A percentile compares a stretch with the other conserved stretches of the same genome.
These are phyloP conservation scores for Neonectria coccinea DNA, from an alignment of 2,329 filamentous ascomycete species.

Conservation along the genomic window DNA sequence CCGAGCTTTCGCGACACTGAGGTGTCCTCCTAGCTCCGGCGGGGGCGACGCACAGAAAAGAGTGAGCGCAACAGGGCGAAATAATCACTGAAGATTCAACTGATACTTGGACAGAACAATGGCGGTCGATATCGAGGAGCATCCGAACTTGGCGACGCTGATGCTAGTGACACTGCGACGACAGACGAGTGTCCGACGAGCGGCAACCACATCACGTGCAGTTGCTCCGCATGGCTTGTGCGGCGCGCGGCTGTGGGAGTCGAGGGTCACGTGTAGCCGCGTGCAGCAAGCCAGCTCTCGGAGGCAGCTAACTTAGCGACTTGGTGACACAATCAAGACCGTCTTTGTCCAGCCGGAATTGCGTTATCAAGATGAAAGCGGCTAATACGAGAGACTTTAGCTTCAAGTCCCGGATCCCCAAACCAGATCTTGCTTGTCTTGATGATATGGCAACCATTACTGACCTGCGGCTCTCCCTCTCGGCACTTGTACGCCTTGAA, in stretches of 20 bases:
- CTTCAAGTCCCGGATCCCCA: background rate
- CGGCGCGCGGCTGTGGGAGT: conserved; percentile 28
- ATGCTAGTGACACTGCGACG: conserved; percentile 42
- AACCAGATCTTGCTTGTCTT: background rate
- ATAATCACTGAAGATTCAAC: conserved; percentile 54
- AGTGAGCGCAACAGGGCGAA: conserved; percentile 48
- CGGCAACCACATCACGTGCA: conserved; percentile 43
- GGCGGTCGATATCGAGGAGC: conserved; percentile 51
- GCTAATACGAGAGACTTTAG: background rate
- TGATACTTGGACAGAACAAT: conserved; percentile 55
- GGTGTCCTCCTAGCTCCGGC: conserved; percentile 32
- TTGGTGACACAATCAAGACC: background rate
- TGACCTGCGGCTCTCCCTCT: background rate
- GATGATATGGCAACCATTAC: background rate
- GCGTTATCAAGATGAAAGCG: background rate
- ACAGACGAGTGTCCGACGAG: conserved; percentile 33
- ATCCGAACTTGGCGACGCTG: conserved; percentile 35
- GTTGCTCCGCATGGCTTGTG: conserved; percentile 44
- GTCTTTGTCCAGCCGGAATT: background rate
- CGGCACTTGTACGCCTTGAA: conserved; percentile 4
- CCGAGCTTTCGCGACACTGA: conserved; percentile 46
- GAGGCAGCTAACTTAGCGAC: background rate
- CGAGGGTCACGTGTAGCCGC: conserved; percentile 42
- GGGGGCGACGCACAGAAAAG: conserved; percentile 49
- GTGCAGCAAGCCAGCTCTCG: background rate